These are phyloP conservation scores for Clavariopsis aquatica DNA, from an alignment of 495 filamentous ascomycete species.

Conservation along the genomic window DNA sequence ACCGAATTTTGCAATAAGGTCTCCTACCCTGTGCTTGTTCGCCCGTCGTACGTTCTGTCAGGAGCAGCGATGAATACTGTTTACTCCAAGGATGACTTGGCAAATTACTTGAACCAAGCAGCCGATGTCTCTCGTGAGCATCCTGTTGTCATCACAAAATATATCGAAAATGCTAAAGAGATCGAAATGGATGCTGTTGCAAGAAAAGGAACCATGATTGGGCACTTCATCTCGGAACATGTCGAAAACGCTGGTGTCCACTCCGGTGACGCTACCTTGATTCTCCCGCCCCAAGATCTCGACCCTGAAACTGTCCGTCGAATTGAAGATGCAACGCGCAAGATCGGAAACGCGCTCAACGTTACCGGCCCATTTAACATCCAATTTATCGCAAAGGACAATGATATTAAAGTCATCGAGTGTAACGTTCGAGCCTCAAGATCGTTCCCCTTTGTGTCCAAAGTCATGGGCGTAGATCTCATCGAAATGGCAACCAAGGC, in stretches of 20 bases:
- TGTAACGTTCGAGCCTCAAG: constrained; percentile 96
- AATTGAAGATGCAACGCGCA: constrained; percentile 91
- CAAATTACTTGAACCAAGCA: constrained; percentile 86
- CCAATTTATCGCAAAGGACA: constrained; percentile 99
- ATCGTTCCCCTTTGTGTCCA: constrained; percentile 97
- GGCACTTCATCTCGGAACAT: constrained; percentile 96
- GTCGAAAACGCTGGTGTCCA: constrained; percentile 97
- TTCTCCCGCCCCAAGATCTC: constrained; percentile 92
- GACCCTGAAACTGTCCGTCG: constrained; percentile 82
- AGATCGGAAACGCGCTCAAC: constrained; percentile 93
- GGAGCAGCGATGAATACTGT: constrained; percentile 99
- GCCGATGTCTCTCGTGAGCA: constrained; percentile 92
- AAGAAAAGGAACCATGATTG: constrained; percentile 77
- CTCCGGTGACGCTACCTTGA: constrained; percentile 92
- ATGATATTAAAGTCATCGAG: constrained; percentile 99
- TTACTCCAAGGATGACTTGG: constrained; percentile 84
- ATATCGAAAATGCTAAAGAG: constrained; percentile 96
- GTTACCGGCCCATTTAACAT: constrained; percentile 98
- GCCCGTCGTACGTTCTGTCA: constrained; percentile 96
- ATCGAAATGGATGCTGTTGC: constrained; percentile 97
- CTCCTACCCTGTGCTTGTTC: constrained; percentile 89
- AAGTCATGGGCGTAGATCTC: constrained; percentile 96
- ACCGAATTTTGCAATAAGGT: constrained; percentile 83
- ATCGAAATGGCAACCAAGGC: constrained; percentile 99
- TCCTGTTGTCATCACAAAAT: constrained; percentile 98